Conservation (phyloP, 2,329 filamentous ascomycete genomes). For the Botrytis fragariae region DNA sequence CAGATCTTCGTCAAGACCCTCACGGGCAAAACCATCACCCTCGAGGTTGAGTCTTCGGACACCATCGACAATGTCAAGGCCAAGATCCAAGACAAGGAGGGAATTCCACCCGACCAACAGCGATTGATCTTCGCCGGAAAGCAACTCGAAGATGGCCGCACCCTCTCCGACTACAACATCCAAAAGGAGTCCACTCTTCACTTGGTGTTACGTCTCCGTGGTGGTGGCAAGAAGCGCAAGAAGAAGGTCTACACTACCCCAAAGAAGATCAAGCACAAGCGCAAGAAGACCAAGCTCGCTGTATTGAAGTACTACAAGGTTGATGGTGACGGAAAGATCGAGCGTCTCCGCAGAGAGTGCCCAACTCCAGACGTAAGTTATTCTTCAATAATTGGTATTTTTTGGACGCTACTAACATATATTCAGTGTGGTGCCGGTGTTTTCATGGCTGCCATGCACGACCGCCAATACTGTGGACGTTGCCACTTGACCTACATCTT, state of each 20-base stretch:
- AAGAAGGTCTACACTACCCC: constrained; percentile 99
- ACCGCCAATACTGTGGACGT: constrained; percentile 74
- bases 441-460: constrained; percentile 99
- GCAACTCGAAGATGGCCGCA: constrained; percentile 99
- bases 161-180: constrained; percentile 99
- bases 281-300: constrained; percentile 99
- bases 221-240: constrained; percentile 99
- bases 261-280: constrained; percentile 99
- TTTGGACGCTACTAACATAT: constrained; percentile 40
- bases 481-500: constrained; percentile 74
- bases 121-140: constrained; percentile 99
- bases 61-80: constrained; percentile 99
- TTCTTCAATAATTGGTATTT: neutral
- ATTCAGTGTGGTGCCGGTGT: constrained; percentile 94
- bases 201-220: constrained; percentile 95
- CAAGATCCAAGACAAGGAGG: constrained; percentile 99
- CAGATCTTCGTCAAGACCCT: constrained; percentile 67
- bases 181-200: constrained; percentile 99
- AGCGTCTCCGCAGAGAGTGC: constrained; percentile 98
- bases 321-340: constrained; percentile 98
- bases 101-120: constrained; percentile 98
- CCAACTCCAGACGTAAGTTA: constrained; percentile 77
- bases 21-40: constrained; percentile 99
- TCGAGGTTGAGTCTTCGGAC: constrained; percentile 99
- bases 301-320: constrained; percentile 99